Evolutionary conservation across 163 green algal species (phyloP).

Genomic region (Volvox carteri): DNA sequence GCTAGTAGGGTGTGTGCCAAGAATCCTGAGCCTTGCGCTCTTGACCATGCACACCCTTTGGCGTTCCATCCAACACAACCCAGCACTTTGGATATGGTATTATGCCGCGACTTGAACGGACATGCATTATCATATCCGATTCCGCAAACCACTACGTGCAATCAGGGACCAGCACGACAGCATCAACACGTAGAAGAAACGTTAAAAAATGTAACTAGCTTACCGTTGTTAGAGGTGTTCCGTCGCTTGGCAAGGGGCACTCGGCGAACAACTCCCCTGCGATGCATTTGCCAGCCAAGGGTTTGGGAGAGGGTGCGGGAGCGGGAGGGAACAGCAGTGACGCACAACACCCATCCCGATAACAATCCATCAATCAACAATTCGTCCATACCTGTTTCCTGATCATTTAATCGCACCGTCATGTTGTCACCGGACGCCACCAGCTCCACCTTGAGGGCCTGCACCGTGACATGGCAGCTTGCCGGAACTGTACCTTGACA

Average conservation of each 20-base stretch:
- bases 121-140: no score
- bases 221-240: slow-evolving; percentile 69
- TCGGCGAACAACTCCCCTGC: slow-evolving; percentile 89
- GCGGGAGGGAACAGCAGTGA: background rate
- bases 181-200: no score
- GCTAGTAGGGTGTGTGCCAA: no score
- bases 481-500: background rate
- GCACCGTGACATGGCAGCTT: slow-evolving; percentile 9
- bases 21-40: no score
- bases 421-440: slow-evolving; percentile 72
- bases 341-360: background rate
- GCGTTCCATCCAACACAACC: no score
- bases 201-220: no score
- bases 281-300: background rate
- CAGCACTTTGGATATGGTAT: no score
- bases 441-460: slow-evolving; percentile 75
- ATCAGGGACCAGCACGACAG: no score
- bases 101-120: no score
- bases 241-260: slow-evolving; percentile 81
- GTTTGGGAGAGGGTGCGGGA: background rate
- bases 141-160: no score
- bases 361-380: no score
- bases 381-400: slow-evolving; percentile 69
- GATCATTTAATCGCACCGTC: slow-evolving; percentile 71
- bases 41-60: no score